These are phyloP conservation scores for Acrocalymma vagum DNA, from an alignment of 2,329 filamentous ascomycete genomes.

Conservation along the genomic window DNA sequence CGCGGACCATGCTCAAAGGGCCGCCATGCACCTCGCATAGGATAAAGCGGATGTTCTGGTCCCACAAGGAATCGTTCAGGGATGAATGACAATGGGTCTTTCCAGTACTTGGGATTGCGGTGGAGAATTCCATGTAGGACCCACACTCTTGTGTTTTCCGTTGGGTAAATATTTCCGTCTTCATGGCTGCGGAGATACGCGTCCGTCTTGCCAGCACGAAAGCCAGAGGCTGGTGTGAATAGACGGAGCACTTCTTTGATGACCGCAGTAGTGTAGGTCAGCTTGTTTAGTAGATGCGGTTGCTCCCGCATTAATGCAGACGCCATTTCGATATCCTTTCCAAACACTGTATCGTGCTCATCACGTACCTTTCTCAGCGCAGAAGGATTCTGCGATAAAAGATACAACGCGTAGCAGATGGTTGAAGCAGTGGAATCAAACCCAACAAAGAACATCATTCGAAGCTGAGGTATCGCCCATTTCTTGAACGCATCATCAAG, in stretches of 20 bases:
- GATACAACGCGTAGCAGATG: constrained; percentile 29
- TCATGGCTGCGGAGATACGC: constrained; percentile 18
- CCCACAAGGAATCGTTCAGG: constrained; percentile 21
- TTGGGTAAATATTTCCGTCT: constrained; percentile 26
- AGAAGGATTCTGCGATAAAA: constrained; percentile 22
- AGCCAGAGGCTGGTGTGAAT: constrained; percentile 25
- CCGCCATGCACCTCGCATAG: constrained; percentile 24
- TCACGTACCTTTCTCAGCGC: constrained; percentile 20
- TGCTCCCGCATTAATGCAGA: constrained; percentile 14
- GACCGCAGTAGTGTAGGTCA: constrained; percentile 32
- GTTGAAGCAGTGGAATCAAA: constrained; percentile 32
- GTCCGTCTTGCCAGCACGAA: constrained; percentile 14
- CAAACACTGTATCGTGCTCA: constrained; percentile 34
- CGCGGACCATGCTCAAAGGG: constrained; percentile 48
- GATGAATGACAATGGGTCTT: constrained; percentile 12
- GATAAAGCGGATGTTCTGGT: constrained; percentile 10
- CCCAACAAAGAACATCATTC: constrained; percentile 30
- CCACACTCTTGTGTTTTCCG: constrained; percentile 6
- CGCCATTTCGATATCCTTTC: constrained; percentile 8
- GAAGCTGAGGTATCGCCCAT: constrained; percentile 22
- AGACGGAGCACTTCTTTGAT: constrained; percentile 40
- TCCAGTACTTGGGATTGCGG: constrained; percentile 16
- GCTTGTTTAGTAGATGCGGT: constrained; percentile 32
- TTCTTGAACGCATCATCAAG: background rate
- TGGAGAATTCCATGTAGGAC: constrained; percentile 10